Evolutionary conservation across 208 protist species (phyloP).

Genomic region (Angomonas deanei): DNA sequence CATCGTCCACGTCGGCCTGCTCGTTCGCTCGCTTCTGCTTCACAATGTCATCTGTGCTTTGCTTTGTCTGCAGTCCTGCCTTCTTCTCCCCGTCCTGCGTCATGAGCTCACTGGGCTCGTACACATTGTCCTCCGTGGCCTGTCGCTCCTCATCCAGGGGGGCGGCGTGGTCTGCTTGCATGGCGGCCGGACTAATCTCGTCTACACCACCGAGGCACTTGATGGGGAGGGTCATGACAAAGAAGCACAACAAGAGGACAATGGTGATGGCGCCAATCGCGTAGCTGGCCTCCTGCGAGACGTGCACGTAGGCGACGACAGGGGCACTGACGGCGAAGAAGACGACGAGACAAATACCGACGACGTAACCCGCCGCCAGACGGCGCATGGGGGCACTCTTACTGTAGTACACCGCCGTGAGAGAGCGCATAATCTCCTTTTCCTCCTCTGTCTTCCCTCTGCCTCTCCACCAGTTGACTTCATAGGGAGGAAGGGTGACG

Average conservation of each 20-base stretch:
- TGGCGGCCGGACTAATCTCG: slow-evolving; percentile 14
- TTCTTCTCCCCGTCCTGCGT: neutral
- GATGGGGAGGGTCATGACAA: slow-evolving; percentile 45
- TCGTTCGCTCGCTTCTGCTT: neutral
- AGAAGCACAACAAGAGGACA: slow-evolving; percentile 29
- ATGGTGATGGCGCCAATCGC: slow-evolving; percentile 42
- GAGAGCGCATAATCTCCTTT: slow-evolving; percentile 21
- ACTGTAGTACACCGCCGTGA: slow-evolving; percentile 31
- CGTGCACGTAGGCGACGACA: slow-evolving; percentile 40
- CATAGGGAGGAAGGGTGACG: slow-evolving; percentile 52
- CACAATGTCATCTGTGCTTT: neutral
- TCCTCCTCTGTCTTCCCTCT: slow-evolving; percentile 37
- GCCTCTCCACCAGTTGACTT: slow-evolving; percentile 54
- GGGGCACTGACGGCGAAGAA: slow-evolving; percentile 47
- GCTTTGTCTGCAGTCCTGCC: neutral
- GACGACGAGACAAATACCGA: slow-evolving; percentile 34
- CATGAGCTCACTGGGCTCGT: neutral
- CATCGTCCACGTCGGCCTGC: neutral
- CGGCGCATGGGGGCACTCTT: slow-evolving; percentile 55
- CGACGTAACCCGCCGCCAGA: slow-evolving; percentile 44
- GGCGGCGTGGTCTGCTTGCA: slow-evolving; percentile 2
- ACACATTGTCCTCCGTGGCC: neutral
- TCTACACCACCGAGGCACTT: slow-evolving; percentile 46
- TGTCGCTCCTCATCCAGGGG: slow-evolving; percentile 6
- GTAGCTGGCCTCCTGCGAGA: slow-evolving; percentile 12